A percentile compares a stretch with the other conserved stretches of the same genome.
These are phyloP conservation scores for Xylariales sp. DNA, from an alignment of 2,329 filamentous ascomycete genomes.

Conservation along the genomic window DNA sequence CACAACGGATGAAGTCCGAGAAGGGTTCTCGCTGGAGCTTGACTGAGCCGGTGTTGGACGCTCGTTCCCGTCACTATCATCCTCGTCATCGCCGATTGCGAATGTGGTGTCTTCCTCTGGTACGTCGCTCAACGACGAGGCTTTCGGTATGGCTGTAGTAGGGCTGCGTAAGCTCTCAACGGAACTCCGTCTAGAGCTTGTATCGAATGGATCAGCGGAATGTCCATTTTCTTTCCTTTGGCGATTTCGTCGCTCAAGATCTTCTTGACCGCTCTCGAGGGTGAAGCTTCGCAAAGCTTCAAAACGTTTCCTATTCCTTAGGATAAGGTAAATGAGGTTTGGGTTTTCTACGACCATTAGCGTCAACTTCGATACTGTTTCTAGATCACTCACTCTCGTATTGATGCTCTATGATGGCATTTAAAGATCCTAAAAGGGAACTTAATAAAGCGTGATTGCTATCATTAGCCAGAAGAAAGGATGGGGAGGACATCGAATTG, in stretches of 20 bases:
- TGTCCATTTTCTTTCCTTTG: conserved; percentile 72
- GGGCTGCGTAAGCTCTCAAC: conserved; percentile 76
- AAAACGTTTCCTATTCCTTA: conserved; percentile 84
- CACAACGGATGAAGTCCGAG: conserved; percentile 75
- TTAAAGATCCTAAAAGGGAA: conserved; percentile 88
- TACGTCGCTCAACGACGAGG: conserved; percentile 72
- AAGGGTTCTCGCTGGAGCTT: conserved; percentile 71
- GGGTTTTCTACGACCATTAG: conserved; percentile 72
- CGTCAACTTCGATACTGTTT: neutral
- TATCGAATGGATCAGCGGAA: conserved; percentile 62
- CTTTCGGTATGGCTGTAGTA: conserved; percentile 62
- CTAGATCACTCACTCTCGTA: conserved; percentile 70
- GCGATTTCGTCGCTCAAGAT: conserved; percentile 83
- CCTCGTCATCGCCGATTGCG: conserved; percentile 88
- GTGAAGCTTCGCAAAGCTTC: conserved; percentile 89
- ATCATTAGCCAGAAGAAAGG: conserved; percentile 92
- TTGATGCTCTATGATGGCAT: conserved; percentile 89
- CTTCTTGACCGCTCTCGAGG: conserved; percentile 89
- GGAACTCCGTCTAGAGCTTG: conserved; percentile 68
- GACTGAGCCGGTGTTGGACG: conserved; percentile 70
- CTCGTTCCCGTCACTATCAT: conserved; percentile 64
- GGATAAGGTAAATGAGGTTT: conserved; percentile 80
- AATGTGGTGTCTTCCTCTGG: conserved; percentile 85
- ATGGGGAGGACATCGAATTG: conserved; percentile 90
- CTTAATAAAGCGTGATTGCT: conserved; percentile 85